These are phyloP conservation scores for Lizonia empirigonia DNA, from an alignment of 2,329 filamentous ascomycete genomes.

Conservation along the genomic window DNA sequence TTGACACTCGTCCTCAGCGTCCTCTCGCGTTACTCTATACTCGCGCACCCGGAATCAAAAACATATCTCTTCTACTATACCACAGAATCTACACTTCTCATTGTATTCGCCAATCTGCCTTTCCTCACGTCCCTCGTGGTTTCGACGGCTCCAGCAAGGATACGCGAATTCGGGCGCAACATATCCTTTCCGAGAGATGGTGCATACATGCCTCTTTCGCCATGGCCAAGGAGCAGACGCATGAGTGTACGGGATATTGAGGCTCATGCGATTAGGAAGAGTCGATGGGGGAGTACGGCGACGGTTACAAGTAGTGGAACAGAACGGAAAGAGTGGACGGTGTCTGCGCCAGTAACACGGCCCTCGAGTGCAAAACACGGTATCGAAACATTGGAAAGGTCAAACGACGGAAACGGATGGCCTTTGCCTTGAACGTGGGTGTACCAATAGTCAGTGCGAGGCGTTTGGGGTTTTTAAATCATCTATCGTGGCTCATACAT, in stretches of 20 bases:
- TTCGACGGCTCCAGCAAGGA: slow-evolving; percentile 19
- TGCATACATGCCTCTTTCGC: slow-evolving; percentile 12
- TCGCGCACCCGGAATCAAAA: slow-evolving; percentile 7
- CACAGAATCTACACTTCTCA: slow-evolving; percentile 22
- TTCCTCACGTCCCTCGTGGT: slow-evolving; percentile 35
- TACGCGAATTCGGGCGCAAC: slow-evolving; percentile 21
- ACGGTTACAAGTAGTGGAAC: background rate
- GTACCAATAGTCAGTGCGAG: background rate
- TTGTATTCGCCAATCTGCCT: slow-evolving; percentile 37
- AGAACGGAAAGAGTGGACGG: background rate
- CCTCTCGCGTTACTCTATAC: slow-evolving; percentile 22
- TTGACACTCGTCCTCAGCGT: slow-evolving; percentile 23
- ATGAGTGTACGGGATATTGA: slow-evolving; percentile 5
- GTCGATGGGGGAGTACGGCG: background rate
- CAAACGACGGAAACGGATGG: background rate
- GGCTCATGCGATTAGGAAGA: background rate
- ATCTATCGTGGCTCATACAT: too few species aligned
- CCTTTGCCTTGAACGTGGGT: background rate
- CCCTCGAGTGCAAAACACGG: background rate
- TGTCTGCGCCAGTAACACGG: background rate
- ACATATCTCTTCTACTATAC: slow-evolving; percentile 26
- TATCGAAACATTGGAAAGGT: background rate
- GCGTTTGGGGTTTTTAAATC: background rate
- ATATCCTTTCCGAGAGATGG: slow-evolving; percentile 16
- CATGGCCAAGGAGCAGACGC: slow-evolving; percentile 25